A percentile compares a stretch with the other conserved stretches of the same genome.
Conservation (phyloP, 2,329 filamentous ascomycete genomes). For the Colletotrichum gloeosporioides region DNA sequence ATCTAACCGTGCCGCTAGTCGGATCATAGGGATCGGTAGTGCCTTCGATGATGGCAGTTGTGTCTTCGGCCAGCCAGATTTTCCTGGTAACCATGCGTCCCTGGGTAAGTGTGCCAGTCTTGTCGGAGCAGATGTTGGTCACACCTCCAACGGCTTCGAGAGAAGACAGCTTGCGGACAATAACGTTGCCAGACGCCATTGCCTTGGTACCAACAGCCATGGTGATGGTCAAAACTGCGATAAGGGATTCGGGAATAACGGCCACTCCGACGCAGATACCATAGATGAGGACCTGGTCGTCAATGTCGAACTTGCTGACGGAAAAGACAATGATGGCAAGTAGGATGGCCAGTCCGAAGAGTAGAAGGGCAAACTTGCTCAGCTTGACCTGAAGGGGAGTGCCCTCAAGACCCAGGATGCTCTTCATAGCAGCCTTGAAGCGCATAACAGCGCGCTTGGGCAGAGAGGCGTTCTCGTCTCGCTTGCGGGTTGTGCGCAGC, state of each 20-base stretch:
- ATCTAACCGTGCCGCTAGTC: slow-evolving; percentile 56
- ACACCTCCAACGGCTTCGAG: slow-evolving; percentile 73
- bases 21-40: slow-evolving; percentile 67
- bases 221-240: slow-evolving; percentile 74
- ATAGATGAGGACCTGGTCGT: slow-evolving; percentile 64
- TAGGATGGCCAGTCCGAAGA: slow-evolving; percentile 75
- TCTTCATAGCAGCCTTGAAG: slow-evolving; percentile 43
- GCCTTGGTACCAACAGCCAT: slow-evolving; percentile 71
- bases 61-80: slow-evolving; percentile 63
- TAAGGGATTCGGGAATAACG: slow-evolving; percentile 70
- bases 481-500: slow-evolving; percentile 63
- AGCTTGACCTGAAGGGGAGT: slow-evolving; percentile 87
- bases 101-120: slow-evolving; percentile 71
- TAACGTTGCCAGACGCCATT: slow-evolving; percentile 69
- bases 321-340: slow-evolving; percentile 68
- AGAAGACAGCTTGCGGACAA: slow-evolving; percentile 68
- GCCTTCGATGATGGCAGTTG: slow-evolving; percentile 57
- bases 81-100: slow-evolving; percentile 71
- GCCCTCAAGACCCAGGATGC: slow-evolving; percentile 71
- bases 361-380: slow-evolving; percentile 81
- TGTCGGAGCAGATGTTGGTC: slow-evolving; percentile 75
- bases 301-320: slow-evolving; percentile 57
- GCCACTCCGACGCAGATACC: slow-evolving; percentile 67
- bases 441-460: slow-evolving; percentile 49
- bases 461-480: slow-evolving; percentile 44